Percentiles rank a stretch among this genome's conserved stretches.
Evolutionary conservation across 352 stramenopile genomes (phyloP).

Genomic region (Pythium graminicola): DNA sequence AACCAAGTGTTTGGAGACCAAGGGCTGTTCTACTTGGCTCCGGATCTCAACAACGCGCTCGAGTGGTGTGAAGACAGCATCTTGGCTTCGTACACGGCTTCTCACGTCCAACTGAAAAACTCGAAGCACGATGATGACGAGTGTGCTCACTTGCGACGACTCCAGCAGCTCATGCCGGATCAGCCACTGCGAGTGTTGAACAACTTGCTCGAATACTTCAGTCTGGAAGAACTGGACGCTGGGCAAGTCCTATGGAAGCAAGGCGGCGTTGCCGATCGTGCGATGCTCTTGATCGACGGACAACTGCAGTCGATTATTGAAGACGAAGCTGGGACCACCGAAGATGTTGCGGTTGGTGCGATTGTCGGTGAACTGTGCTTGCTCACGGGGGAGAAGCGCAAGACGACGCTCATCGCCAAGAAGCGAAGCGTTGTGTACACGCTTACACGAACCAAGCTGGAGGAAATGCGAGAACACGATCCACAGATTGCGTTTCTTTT

Average conservation of each 20-base stretch:
- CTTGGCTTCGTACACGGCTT: slow-evolving; percentile 30
- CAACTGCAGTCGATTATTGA: slow-evolving; percentile 62
- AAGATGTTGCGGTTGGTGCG: slow-evolving; percentile 59
- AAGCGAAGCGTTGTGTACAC: slow-evolving; percentile 64
- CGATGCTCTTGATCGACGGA: slow-evolving; percentile 58
- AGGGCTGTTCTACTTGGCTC: slow-evolving; percentile 42
- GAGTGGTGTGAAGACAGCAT: slow-evolving; percentile 72
- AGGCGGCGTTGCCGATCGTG: slow-evolving; percentile 43
- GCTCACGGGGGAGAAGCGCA: slow-evolving; percentile 71
- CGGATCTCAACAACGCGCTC: slow-evolving; percentile 58
- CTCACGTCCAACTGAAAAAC: slow-evolving; percentile 11
- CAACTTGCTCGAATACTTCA: slow-evolving; percentile 67
- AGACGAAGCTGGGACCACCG: slow-evolving; percentile 71
- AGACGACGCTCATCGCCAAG: slow-evolving; percentile 62
- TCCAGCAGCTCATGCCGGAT: slow-evolving; percentile 65
- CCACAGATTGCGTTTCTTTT: slow-evolving; percentile 68
- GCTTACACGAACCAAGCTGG: slow-evolving; percentile 44
- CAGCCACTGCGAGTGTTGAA: slow-evolving; percentile 57
- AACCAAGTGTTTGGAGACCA: slow-evolving; percentile 47
- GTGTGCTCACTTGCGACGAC: slow-evolving; percentile 38
- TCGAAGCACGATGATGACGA: slow-evolving; percentile 40
- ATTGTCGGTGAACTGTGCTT: slow-evolving; percentile 77
- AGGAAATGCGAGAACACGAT: slow-evolving; percentile 58
- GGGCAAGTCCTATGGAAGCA: slow-evolving; percentile 65
- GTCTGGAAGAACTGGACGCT: slow-evolving; percentile 50